Base-by-base conservation (phyloP, 495 filamentous ascomycete genomes). In the Penicillium egyptiacum region DNA sequence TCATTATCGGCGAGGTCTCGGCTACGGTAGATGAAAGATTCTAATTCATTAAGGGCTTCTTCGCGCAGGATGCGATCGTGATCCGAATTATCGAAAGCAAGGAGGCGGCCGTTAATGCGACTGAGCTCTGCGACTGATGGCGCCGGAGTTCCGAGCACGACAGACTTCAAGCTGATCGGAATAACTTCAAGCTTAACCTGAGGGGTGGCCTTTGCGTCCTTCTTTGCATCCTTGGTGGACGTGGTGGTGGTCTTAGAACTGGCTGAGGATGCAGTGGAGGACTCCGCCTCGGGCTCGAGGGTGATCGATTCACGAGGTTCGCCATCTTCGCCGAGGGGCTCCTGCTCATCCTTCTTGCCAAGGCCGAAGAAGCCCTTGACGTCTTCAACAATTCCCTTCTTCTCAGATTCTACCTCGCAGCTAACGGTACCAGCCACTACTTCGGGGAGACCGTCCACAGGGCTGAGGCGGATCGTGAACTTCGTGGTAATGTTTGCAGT, bases 341-440 rank as follows among this genome's bases (percentile, higher is more conserved):
- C 84, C 72, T 97, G 92, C 31, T 81, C 83, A 56, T 83, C 85
- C 61, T 96, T 92, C 76, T 93, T 90, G 57, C 94, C 94, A 64
- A 97, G 89, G 16, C 95, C 95, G 65, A 98, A 93, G 57, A 96
- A 84, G 53, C 88, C 91, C 78, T 99, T 99, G 67, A 98, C 88
- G 40, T 89, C 90, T 62, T 96, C 95, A 37, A 92, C 85, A 30
- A 98, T 86, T 22, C 85, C 88, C 66, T 89, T 88, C 75, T 90
- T 92, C 54, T 87, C 85, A 11, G 72, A 81, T 37, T 86, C 83
- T 39, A 88, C 81, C 69, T 93, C 89, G 62, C 94, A 99, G 71
- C 92, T 91, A 7, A 94, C 87, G 53, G 82, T 82, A 25, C 88
- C 88, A 59, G 82, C 81, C 30, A 83, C 70, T 44, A 98, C 83